A percentile compares a stretch with the other conserved stretches of the same genome.
Conservation (phyloP, 164 flowering plant species). For the Aristolochia californica region DNA sequence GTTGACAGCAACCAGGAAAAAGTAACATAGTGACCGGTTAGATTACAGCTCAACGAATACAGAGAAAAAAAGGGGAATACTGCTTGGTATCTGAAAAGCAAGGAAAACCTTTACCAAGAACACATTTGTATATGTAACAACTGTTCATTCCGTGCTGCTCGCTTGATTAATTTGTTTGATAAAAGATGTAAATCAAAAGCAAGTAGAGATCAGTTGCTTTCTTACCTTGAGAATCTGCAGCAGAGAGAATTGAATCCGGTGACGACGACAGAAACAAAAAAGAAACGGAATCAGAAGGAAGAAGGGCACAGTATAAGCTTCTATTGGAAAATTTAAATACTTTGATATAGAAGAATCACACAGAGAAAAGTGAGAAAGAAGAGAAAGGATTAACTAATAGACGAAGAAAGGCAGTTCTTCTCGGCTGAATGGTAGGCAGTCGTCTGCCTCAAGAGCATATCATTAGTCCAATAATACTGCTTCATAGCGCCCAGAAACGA, state of each 20-base stretch:
- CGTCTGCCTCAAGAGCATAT: conserved; percentile 15
- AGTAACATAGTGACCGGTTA: too few species aligned
- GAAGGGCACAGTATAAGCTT: too few species aligned
- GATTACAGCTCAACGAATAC: too few species aligned
- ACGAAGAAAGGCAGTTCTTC: too few species aligned
- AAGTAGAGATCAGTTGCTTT: neutral
- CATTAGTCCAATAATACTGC: conserved; percentile 13
- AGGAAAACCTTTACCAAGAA: neutral
- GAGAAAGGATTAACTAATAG: too few species aligned
- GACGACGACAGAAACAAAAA: neutral
- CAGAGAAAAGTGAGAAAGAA: too few species aligned
- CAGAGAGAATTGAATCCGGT: conserved; percentile 12
- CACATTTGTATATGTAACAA: too few species aligned
- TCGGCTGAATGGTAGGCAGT: conserved; percentile 72
- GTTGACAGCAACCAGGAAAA: too few species aligned
- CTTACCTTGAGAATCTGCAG: conserved; percentile 66
- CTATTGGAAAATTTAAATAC: too few species aligned
- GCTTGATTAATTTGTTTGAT: neutral
- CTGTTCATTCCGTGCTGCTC: neutral
- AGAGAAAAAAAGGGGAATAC: too few species aligned
- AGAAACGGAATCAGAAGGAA: conserved; percentile 4
- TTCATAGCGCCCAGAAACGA: neutral
- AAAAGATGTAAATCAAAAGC: neutral
- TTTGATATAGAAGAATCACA: too few species aligned
- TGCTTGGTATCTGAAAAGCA: neutral